phyloP scores from a whole-genome alignment of 768 basidiomycete species.

The Dendrothele bispora region DNA sequence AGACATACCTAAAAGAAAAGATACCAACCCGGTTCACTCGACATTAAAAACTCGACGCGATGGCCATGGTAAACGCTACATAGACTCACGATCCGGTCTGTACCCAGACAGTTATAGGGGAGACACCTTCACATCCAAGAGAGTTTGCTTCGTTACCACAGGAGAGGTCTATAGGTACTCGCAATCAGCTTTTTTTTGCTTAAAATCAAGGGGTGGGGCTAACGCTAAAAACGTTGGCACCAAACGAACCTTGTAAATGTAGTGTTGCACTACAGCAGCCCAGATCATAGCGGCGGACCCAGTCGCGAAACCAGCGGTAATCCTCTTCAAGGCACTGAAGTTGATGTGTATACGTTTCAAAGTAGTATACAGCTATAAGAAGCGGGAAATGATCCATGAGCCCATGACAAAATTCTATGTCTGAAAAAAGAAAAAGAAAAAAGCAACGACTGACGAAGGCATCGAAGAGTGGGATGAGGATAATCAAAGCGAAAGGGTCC shows the following conservation, averaged over 20 bases:
- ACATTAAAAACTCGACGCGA: no score
- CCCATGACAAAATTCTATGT: not conserved
- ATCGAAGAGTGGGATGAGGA: slow-evolving; percentile 70
- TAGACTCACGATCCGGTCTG: slow-evolving; percentile 67
- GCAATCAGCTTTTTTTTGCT: not conserved
- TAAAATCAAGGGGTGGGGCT: slow-evolving; percentile 26
- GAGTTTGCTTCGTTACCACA: slow-evolving; percentile 54
- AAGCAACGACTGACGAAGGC: slow-evolving; percentile 40
- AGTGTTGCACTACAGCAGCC: slow-evolving; percentile 74
- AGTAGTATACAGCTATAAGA: slow-evolving; percentile 52
- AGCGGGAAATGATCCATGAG: not conserved
- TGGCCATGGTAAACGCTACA: no score
- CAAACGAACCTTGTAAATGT: slow-evolving; percentile 77
- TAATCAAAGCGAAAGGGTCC: slow-evolving; percentile 54
- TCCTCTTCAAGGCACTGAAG: slow-evolving; percentile 61
- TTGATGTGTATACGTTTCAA: slow-evolving; percentile 51
- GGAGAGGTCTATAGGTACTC: no score
- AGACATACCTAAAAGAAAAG: slow-evolving; percentile 40
- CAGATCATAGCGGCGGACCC: slow-evolving; percentile 58
- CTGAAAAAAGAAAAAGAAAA: no score
- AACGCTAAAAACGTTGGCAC: slow-evolving; percentile 32
- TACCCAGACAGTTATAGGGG: slow-evolving; percentile 73
- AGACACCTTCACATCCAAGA: slow-evolving; percentile 39
- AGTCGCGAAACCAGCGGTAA: slow-evolving; percentile 55
- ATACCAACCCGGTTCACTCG: no score